phyloP scores from a whole-genome alignment of 1,284 basidiomycete species.

The Rhodotorula mucilaginosa region DNA sequence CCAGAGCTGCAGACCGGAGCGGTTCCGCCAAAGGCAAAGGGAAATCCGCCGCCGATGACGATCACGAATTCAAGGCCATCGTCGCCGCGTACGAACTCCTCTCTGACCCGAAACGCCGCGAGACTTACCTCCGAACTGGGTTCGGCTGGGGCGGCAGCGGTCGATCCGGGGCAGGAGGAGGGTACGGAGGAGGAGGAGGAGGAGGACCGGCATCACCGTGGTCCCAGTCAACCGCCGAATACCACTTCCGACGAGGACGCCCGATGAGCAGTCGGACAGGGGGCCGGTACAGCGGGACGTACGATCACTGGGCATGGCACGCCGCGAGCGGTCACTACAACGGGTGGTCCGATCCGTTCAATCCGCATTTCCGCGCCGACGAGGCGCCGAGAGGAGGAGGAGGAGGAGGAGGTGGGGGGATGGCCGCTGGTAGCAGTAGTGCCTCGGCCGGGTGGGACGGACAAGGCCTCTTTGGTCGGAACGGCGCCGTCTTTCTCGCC shows the following conservation, averaged over 20 bases:
- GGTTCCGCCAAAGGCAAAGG: constrained; percentile 1
- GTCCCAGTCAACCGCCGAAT: constrained; percentile 22
- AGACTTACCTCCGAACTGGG: constrained; percentile 34
- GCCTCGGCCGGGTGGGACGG: constrained; percentile 27
- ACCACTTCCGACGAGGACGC: constrained; percentile 32
- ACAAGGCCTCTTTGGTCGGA: constrained; percentile 22
- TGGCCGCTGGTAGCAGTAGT: background rate
- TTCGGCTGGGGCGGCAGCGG: constrained; percentile 31
- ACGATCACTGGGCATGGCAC: constrained; percentile 10
- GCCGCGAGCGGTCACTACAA: constrained; percentile 1
- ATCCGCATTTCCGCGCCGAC: constrained; percentile 27
- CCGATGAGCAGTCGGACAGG: constrained; percentile 23
- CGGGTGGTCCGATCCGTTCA: constrained; percentile 35
- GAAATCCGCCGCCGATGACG: constrained; percentile 5
- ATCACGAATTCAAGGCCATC: constrained; percentile 36
- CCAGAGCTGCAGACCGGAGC: background rate
- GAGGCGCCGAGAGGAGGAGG: background rate
- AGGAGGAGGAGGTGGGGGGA: background rate
- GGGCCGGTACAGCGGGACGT: background rate
- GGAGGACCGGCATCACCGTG: constrained; percentile 10
- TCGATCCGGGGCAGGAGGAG: background rate
- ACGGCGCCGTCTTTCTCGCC: constrained; percentile 34
- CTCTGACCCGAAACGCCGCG: constrained; percentile 32
- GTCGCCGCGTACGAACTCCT: constrained; percentile 42
- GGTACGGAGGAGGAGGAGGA: background rate